Evolutionary conservation across 2,329 filamentous ascomycete species (phyloP), one percentile per base, ranked within the genome.

Genomic region (Neonectria neomacrospora): DNA sequence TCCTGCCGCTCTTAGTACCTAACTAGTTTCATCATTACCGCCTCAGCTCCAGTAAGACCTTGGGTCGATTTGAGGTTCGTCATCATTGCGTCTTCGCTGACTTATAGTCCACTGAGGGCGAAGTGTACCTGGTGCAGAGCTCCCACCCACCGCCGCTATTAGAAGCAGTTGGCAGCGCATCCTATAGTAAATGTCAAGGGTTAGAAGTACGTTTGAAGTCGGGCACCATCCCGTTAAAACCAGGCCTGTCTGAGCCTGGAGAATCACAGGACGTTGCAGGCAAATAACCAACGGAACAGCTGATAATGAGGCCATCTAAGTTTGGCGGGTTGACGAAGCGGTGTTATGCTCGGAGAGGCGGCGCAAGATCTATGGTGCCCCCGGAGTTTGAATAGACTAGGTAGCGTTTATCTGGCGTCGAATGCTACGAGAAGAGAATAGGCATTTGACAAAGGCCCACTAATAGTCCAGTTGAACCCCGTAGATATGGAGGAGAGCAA

Each of bases 101-200:
- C 85, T 3, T 83, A 80, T 0, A 88, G 76, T 0, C 84, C 85
- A 0, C 78, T 78, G 1, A 87, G 74, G 0, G 83, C 85, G 67
- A 87, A 87, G 39, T 83, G 79, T 2, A 83, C 82, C 71, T 88
- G 85, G 57, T 82, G 77, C 23, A 87, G 74, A 0, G 85, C 81
- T 2, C 85, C 84, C 3, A 85, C 85, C 84, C 3, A 85, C 82
- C 3, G 79, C 82, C 30, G 85, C 77, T 10, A 86, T 82, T 82
- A 65, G 87, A 88, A 20, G 81, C 82, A 51, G 83, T 80, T 0
- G 85, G 85, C 0, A 88, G 74, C 10, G 85, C 83, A 6, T 83
- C 81, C 85, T 85, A 88, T 69, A 87, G 85, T 8, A 88, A 72
- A 73, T 87, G 85, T 85, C 85, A 87, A 1, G 85, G 85, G 1